These are phyloP conservation scores for Mucor plumbeus DNA, from an alignment of 371 early-diverging fungal genomes.

Conservation along the genomic window DNA sequence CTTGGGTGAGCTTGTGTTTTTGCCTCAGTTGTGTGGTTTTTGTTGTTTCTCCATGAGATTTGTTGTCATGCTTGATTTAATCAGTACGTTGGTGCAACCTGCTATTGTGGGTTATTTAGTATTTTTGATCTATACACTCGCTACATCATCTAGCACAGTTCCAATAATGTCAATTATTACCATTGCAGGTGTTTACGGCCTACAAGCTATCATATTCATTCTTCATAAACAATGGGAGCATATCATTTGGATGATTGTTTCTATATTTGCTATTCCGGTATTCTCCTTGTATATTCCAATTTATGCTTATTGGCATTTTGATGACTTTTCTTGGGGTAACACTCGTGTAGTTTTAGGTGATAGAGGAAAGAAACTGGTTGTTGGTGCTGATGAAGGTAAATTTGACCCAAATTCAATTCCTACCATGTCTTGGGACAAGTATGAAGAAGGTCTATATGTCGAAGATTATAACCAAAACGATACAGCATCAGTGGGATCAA, in stretches of 20 bases:
- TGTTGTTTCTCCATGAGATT: constrained; percentile 98
- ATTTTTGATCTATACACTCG: constrained; percentile 66
- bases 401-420: constrained; percentile 74
- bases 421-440: constrained; percentile 89
- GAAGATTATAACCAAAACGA: constrained; percentile 32
- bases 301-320: constrained; percentile 95
- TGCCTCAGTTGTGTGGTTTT: constrained; percentile 92
- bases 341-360: constrained; percentile 87
- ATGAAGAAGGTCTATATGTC: constrained; percentile 61
- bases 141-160: constrained; percentile 42
- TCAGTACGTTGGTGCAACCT: constrained; percentile 90
- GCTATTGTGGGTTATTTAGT: constrained; percentile 85
- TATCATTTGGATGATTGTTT: constrained; percentile 95
- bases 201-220: constrained; percentile 84
- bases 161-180: constrained; percentile 64
- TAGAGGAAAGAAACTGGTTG: constrained; percentile 68
- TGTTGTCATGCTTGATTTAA: constrained; percentile 91
- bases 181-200: constrained; percentile 76
- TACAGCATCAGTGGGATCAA: constrained; percentile 34
- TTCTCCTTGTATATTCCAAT: constrained; percentile 80
- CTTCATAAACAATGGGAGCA: constrained; percentile 86
- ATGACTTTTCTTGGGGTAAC: constrained; percentile 97
- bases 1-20: constrained; percentile 86
- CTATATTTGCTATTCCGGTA: constrained; percentile 81
- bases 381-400: constrained; percentile 59